phyloP scores from a whole-genome alignment of 2,329 filamentous ascomycete genomes.

The Exophiala sp. region DNA sequence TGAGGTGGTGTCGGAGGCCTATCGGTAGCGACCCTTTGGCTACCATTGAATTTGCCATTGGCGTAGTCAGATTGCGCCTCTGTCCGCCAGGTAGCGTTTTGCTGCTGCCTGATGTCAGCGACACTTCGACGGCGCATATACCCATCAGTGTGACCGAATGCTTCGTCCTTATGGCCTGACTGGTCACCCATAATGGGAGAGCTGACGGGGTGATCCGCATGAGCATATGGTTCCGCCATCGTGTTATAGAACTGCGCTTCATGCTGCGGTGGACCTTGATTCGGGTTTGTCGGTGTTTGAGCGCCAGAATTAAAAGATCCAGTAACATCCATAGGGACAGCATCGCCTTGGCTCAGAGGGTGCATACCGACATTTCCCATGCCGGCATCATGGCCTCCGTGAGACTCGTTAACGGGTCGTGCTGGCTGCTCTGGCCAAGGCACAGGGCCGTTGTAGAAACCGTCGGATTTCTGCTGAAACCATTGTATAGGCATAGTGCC shows the following conservation, averaged over 20 bases:
- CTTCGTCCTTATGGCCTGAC: background rate
- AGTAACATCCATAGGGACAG: background rate
- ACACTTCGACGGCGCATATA: constrained; percentile 8
- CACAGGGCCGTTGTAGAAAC: too few relatives aligned
- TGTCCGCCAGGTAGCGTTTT: constrained; percentile 1
- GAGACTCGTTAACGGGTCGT: too few relatives aligned
- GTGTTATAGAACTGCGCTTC: constrained; percentile 7
- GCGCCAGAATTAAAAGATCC: background rate
- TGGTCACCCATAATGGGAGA: constrained; percentile 5
- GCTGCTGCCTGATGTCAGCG: constrained; percentile 9
- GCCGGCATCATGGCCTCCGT: background rate
- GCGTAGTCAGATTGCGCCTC: constrained; percentile 2
- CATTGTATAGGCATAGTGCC: too few relatives aligned
- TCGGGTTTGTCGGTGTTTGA: background rate
- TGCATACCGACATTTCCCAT: too few relatives aligned
- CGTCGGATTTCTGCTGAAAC: too few relatives aligned
- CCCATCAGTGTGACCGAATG: background rate
- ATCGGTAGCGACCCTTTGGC: background rate
- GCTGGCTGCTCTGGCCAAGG: too few relatives aligned
- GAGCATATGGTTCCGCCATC: background rate
- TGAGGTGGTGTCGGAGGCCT: constrained; percentile 4
- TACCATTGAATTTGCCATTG: background rate
- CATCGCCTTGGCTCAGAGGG: too few relatives aligned
- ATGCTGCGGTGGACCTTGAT: background rate
- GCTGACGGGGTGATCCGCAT: constrained; percentile 6